These are phyloP conservation scores for Rhodotorula graminis DNA, from an alignment of 768 basidiomycete genomes.

Conservation along the genomic window DNA sequence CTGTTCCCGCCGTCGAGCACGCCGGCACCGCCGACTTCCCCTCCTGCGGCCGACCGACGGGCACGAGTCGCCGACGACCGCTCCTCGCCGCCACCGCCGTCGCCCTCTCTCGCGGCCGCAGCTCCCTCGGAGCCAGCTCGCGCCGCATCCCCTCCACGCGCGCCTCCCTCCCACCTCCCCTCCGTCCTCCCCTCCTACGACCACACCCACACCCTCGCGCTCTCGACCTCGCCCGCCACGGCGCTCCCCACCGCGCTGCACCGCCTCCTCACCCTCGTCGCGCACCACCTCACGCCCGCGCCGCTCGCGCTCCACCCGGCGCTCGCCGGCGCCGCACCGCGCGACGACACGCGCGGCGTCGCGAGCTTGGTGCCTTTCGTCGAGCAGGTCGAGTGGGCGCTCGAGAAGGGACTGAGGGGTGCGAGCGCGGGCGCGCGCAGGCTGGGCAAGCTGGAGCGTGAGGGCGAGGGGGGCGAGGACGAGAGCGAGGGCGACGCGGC, in stretches of 20 bases:
- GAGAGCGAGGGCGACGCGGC: too few species aligned
- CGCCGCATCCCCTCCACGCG: too few species aligned
- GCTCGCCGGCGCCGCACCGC: background rate
- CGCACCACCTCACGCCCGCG: slow-evolving; percentile 3
- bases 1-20: background rate
- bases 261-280: slow-evolving; percentile 3
- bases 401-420: background rate
- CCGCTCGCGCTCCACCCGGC: background rate
- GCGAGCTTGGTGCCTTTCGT: slow-evolving; percentile 1
- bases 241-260: background rate
- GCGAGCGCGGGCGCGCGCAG: background rate
- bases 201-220: background rate
- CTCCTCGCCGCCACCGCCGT: too few species aligned
- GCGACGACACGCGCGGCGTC: background rate
- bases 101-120: too few species aligned
- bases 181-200: background rate
- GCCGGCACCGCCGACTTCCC: too few species aligned
- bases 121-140: too few species aligned
- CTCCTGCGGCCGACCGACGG: too few species aligned
- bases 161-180: background rate
- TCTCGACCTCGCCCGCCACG: background rate
- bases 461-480: too few species aligned
- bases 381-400: slow-evolving; percentile 4
- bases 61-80: too few species aligned
- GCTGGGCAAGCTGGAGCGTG: background rate